Evolutionary conservation across 495 filamentous ascomycete species (phyloP).

Genomic region (Trypethelium eluteriae): DNA sequence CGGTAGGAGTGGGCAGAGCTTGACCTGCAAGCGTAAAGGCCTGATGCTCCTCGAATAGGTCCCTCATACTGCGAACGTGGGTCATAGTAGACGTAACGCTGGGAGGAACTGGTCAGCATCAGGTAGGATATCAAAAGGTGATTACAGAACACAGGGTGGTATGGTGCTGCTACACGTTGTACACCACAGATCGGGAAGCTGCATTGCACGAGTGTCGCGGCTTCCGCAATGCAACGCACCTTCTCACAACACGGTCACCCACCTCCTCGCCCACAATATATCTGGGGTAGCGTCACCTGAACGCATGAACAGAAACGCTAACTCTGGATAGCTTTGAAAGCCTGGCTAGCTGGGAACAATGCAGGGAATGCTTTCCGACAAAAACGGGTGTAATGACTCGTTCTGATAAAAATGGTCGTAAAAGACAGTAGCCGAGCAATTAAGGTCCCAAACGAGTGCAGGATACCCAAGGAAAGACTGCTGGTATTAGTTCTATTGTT

Average conservation of each 20-base stretch:
- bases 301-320: neutral
- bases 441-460: neutral
- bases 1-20: slow-evolving; percentile 57
- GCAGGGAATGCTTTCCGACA: neutral
- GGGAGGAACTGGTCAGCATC: neutral
- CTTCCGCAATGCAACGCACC: slow-evolving; percentile 5
- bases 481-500: neutral
- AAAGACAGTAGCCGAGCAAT: neutral
- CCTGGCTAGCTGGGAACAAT: neutral
- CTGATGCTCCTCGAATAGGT: slow-evolving; percentile 8
- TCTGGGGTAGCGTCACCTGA: neutral
- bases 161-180: slow-evolving; percentile 11
- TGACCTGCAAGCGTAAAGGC: slow-evolving; percentile 29
- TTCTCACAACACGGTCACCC: slow-evolving; percentile 7
- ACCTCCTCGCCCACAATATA: neutral
- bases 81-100: neutral
- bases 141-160: neutral
- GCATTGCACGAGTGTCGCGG: neutral
- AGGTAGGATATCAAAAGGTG: neutral
- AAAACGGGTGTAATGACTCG: neutral
- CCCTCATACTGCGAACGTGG: slow-evolving; percentile 5
- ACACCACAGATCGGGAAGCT: slow-evolving; percentile 1
- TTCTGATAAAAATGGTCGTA: neutral
- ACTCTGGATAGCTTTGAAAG: neutral
- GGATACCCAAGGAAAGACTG: neutral